Evolutionary conservation across 225 moss, liverwort and hornwort species (phyloP).

Genomic region (Ulota crispa): DNA sequence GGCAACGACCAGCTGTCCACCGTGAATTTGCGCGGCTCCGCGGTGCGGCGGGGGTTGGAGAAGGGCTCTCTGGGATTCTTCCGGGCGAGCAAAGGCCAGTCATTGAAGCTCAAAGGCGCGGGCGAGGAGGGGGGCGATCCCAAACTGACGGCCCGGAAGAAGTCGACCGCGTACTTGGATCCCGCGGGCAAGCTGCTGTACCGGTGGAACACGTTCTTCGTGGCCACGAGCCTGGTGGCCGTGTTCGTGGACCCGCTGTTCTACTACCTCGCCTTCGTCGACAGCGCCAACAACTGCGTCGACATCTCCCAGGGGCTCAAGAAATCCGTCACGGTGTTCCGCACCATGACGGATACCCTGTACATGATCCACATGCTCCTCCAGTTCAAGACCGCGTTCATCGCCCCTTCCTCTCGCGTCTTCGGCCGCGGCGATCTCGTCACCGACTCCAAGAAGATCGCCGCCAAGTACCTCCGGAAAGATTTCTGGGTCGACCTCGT

Average conservation of each 20-base stretch:
- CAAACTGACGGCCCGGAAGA: background rate
- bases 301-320: slow-evolving; percentile 26
- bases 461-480: slow-evolving; percentile 33
- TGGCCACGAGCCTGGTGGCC: slow-evolving; percentile 48
- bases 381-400: slow-evolving; percentile 44
- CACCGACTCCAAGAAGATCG: slow-evolving; percentile 36
- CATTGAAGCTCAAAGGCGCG: slow-evolving; percentile 15
- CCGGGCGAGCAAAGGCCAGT: slow-evolving; percentile 18
- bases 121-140: slow-evolving; percentile 10
- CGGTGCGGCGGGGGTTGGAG: slow-evolving; percentile 33
- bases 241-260: slow-evolving; percentile 60
- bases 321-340: slow-evolving; percentile 44
- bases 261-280: slow-evolving; percentile 43
- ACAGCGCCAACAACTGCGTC: slow-evolving; percentile 24
- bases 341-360: slow-evolving; percentile 46
- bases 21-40: slow-evolving; percentile 23
- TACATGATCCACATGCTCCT: slow-evolving; percentile 52
- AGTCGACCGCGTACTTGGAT: slow-evolving; percentile 14
- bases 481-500: slow-evolving; percentile 56
- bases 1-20: slow-evolving; percentile 20
- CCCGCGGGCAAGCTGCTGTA: slow-evolving; percentile 29
- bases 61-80: slow-evolving; percentile 28
- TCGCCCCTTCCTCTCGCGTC: slow-evolving; percentile 43
- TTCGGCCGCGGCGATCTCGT: slow-evolving; percentile 53
- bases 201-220: slow-evolving; percentile 53